Percentiles rank a stretch among this genome's conserved stretches.
These are phyloP conservation scores for Dactylellina parvicollis DNA, from an alignment of 2,329 filamentous ascomycete species.

Conservation along the genomic window DNA sequence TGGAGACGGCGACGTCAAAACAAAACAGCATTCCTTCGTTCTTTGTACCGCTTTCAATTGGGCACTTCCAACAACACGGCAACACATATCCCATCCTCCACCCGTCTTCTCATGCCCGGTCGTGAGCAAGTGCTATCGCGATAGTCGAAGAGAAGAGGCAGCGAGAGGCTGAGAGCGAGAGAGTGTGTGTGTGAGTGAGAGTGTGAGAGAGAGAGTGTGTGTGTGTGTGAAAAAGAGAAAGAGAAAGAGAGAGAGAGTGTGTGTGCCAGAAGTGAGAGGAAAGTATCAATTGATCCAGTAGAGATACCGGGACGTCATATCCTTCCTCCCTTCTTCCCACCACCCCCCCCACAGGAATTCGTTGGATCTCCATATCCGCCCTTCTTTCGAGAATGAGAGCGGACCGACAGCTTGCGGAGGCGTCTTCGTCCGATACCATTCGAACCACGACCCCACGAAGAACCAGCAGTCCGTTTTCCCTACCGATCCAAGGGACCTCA, in stretches of 20 bases:
- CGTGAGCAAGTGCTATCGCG: conserved; percentile 29
- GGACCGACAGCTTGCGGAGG: conserved; percentile 49
- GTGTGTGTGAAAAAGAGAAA: no score
- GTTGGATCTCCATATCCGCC: conserved; percentile 15
- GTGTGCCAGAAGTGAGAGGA: neutral
- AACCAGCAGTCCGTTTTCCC: conserved; percentile 31
- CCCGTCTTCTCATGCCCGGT: conserved; percentile 37
- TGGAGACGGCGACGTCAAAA: conserved; percentile 32
- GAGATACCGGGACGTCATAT: conserved; percentile 18
- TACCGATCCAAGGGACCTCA: conserved; percentile 18
- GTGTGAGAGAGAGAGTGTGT: neutral
- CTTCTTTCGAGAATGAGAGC: conserved; percentile 52
- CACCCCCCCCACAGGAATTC: conserved; percentile 7
- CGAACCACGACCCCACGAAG: conserved; percentile 20
- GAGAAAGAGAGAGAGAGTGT: conserved; percentile 9
- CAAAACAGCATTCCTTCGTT: neutral
- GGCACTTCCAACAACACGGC: conserved; percentile 45
- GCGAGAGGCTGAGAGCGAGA: neutral
- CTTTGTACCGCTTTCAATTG: conserved; percentile 19
- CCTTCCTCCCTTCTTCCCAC: conserved; percentile 3
- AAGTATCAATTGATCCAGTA: conserved; percentile 18
- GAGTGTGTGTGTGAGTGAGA: neutral
- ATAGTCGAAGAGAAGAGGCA: conserved; percentile 28
- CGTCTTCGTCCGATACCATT: conserved; percentile 47
- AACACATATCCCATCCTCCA: conserved; percentile 21